phyloP scores from a whole-genome alignment of 192 early-diverging fungal species.

The Glomus cerebriforme region DNA sequence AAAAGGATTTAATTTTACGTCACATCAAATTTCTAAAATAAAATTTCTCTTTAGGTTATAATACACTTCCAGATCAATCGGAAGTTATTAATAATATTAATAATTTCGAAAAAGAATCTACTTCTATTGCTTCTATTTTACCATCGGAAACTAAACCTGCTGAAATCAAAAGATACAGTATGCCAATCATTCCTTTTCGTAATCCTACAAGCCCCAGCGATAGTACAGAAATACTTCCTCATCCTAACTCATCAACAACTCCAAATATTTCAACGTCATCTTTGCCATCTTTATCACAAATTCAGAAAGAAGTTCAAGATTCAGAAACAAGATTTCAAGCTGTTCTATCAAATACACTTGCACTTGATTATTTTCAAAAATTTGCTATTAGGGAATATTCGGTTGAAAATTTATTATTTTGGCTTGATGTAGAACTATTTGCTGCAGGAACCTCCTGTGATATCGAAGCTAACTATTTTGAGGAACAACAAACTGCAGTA shows the following conservation, averaged over 20 bases:
- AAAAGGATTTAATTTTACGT: neutral
- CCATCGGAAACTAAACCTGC: neutral
- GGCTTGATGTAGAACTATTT: slow-evolving; percentile 83
- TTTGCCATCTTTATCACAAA: neutral
- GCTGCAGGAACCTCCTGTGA: slow-evolving; percentile 27
- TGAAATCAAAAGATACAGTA: neutral
- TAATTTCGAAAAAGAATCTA: neutral
- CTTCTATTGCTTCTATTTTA: neutral
- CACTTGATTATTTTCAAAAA: slow-evolving; percentile 50
- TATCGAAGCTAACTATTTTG: slow-evolving; percentile 23
- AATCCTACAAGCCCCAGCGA: neutral
- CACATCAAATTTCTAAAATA: neutral
- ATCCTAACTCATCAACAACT: neutral
- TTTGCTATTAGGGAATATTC: slow-evolving; percentile 74
- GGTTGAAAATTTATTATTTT: slow-evolving; percentile 81
- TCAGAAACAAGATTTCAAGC: slow-evolving; percentile 45
- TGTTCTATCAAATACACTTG: slow-evolving; percentile 47
- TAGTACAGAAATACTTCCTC: neutral
- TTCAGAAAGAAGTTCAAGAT: neutral
- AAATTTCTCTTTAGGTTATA: no score
- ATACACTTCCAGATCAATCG: neutral
- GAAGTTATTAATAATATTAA: neutral
- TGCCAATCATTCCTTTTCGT: neutral
- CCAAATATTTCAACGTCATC: neutral
- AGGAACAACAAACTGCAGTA: slow-evolving; percentile 37